Percentiles rank a stretch among this genome's conserved stretches.
Conservation (phyloP, 768 basidiomycete species). For the Lactarius pseudohatsudake region DNA sequence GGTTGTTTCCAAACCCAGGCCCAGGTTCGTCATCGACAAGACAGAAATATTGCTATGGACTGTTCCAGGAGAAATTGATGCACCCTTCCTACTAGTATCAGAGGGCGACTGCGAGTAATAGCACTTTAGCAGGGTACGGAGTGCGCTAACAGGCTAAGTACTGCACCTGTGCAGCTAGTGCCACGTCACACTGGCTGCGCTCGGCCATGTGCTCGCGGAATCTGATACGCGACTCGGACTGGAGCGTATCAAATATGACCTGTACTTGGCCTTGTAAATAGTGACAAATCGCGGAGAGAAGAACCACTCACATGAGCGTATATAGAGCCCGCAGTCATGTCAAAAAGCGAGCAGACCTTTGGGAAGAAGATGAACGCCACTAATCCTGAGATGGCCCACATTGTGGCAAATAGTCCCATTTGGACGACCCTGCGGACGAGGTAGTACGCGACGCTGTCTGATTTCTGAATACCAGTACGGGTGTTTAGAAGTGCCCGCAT, state of each 20-base stretch:
- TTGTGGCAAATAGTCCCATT: neutral
- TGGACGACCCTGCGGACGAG: neutral
- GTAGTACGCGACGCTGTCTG: neutral
- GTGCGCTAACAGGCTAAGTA: neutral
- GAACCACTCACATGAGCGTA: conserved; percentile 7
- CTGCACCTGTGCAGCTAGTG: neutral
- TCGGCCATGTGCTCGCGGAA: neutral
- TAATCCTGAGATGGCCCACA: conserved; percentile 1
- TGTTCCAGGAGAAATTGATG: neutral
- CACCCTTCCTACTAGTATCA: neutral
- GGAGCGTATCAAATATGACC: conserved; percentile 1
- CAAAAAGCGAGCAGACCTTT: neutral
- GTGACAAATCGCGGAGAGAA: neutral
- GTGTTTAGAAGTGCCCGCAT: neutral
- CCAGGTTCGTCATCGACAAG: neutral
- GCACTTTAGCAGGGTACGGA: neutral
- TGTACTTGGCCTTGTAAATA: neutral
- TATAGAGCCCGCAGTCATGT: neutral
- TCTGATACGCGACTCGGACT: neutral
- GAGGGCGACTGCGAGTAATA: neutral
- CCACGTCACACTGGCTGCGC: neutral
- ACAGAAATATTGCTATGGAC: neutral
- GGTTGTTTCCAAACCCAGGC: neutral
- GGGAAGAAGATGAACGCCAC: neutral
- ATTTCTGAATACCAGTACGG: neutral